These are phyloP conservation scores for Wickerhamomyces bovis DNA, from an alignment of 805 yeast genomes.

Conservation along the genomic window DNA sequence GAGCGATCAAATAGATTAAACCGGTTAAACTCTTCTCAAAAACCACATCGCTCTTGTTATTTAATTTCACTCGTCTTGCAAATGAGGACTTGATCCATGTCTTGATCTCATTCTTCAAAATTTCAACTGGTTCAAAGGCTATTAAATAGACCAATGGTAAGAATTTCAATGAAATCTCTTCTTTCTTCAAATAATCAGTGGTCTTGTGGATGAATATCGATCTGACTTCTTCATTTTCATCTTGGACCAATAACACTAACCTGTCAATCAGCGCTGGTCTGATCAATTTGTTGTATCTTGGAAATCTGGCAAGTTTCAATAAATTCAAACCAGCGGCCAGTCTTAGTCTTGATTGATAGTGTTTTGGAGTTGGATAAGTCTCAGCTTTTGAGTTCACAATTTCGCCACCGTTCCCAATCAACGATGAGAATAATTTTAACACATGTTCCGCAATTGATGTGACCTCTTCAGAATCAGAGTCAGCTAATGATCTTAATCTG, in stretches of 20 bases:
- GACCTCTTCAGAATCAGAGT: constrained; percentile 28
- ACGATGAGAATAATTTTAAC: constrained; percentile 56
- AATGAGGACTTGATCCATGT: constrained; percentile 71
- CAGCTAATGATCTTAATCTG: constrained; percentile 39
- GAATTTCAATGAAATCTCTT: constrained; percentile 56
- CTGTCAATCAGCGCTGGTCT: constrained; percentile 45
- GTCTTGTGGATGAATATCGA: constrained; percentile 41
- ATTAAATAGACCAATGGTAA: constrained; percentile 62
- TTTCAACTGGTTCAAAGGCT: constrained; percentile 66
- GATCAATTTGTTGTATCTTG: constrained; percentile 46
- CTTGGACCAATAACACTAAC: constrained; percentile 58
- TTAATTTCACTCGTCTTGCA: constrained; percentile 19
- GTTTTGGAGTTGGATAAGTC: constrained; percentile 55
- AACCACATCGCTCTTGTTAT: constrained; percentile 34
- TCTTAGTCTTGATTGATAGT: constrained; percentile 55
- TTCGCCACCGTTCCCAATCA: constrained; percentile 76
- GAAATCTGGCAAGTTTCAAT: constrained; percentile 55
- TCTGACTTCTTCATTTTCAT: constrained; percentile 56
- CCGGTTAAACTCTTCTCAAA: constrained; percentile 67
- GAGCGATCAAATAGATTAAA: constrained; percentile 64
- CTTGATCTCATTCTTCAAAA: constrained; percentile 42
- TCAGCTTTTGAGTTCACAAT: constrained; percentile 41
- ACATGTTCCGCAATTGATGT: constrained; percentile 52
- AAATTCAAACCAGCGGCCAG: constrained; percentile 61
- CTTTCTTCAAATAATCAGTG: constrained; percentile 44